Evolutionary conservation across 2,329 filamentous ascomycete species (phyloP).

Genomic region (Aspergillus intermedius): DNA sequence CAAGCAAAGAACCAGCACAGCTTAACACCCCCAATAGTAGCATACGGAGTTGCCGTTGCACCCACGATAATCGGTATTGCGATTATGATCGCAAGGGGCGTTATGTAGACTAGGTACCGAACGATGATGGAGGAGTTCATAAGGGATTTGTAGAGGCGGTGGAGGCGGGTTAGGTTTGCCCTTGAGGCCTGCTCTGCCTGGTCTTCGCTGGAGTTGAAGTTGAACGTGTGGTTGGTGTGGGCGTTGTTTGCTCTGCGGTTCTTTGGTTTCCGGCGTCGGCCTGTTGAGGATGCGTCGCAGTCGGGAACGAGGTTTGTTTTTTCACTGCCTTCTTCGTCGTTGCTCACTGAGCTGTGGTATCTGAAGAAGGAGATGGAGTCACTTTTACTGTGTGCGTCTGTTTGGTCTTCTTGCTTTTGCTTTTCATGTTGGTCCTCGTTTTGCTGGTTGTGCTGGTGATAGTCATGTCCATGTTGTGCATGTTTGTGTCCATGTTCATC

Average conservation of each 20-base stretch:
- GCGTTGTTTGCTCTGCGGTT: slow-evolving; percentile 13
- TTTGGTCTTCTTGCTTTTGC: background rate
- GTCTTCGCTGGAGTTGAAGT: background rate
- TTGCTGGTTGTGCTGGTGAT: background rate
- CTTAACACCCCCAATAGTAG: slow-evolving; percentile 50
- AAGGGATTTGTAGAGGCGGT: slow-evolving; percentile 54
- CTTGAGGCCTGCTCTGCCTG: too few species aligned
- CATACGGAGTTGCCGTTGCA: slow-evolving; percentile 43
- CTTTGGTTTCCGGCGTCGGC: background rate
- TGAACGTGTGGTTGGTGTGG: slow-evolving; percentile 18
- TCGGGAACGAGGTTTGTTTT: background rate
- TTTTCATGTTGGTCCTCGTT: background rate
- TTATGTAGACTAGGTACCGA: slow-evolving; percentile 57
- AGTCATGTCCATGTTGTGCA: background rate
- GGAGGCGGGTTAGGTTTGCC: slow-evolving; percentile 47
- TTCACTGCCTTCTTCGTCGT: slow-evolving; percentile 14
- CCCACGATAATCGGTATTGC: slow-evolving; percentile 59
- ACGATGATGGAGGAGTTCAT: slow-evolving; percentile 58
- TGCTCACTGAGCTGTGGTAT: slow-evolving; percentile 21
- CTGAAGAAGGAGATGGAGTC: background rate
- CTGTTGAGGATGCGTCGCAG: background rate
- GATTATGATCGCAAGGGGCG: slow-evolving; percentile 52
- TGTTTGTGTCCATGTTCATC: background rate
- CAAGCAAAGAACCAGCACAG: slow-evolving; percentile 59
- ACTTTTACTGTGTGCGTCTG: background rate